phyloP scores from a whole-genome alignment of 371 early-diverging fungal genomes.

The Smittium culicis region DNA sequence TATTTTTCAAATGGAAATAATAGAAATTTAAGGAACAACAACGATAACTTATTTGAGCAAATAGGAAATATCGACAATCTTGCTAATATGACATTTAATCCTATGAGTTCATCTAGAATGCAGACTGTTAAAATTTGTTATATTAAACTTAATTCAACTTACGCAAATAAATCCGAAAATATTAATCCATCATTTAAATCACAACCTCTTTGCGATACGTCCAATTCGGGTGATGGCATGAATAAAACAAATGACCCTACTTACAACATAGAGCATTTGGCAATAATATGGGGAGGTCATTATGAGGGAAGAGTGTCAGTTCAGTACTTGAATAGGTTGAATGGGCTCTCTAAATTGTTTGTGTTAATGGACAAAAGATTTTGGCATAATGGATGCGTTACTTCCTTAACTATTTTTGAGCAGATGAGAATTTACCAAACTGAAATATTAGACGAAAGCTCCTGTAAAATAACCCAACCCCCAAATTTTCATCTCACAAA shows the following conservation, averaged over 20 bases:
- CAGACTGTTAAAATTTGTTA: neutral
- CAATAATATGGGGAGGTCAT: slow-evolving; percentile 9
- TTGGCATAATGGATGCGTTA: slow-evolving; percentile 12
- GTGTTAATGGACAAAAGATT: neutral
- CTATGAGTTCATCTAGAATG: slow-evolving; percentile 3
- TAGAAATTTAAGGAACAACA: neutral
- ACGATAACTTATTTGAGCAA: neutral
- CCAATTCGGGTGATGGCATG: no score
- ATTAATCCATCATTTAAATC: no score
- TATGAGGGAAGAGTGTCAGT: neutral
- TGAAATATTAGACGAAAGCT: neutral
- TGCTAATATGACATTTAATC: neutral
- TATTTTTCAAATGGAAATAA: neutral
- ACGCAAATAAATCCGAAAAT: no score
- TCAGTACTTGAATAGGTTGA: slow-evolving; percentile 1
- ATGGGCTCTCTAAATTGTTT: neutral
- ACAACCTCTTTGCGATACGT: no score
- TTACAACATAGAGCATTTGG: no score
- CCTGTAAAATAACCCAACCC: neutral
- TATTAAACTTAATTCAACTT: neutral
- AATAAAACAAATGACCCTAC: no score
- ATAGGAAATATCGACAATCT: neutral
- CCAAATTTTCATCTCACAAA: neutral
- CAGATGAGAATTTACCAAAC: neutral
- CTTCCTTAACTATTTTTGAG: neutral